A percentile compares a stretch with the other conserved stretches of the same genome.
phyloP scores from a whole-genome alignment of 768 basidiomycete genomes.

The Hypholoma sublateritium region DNA sequence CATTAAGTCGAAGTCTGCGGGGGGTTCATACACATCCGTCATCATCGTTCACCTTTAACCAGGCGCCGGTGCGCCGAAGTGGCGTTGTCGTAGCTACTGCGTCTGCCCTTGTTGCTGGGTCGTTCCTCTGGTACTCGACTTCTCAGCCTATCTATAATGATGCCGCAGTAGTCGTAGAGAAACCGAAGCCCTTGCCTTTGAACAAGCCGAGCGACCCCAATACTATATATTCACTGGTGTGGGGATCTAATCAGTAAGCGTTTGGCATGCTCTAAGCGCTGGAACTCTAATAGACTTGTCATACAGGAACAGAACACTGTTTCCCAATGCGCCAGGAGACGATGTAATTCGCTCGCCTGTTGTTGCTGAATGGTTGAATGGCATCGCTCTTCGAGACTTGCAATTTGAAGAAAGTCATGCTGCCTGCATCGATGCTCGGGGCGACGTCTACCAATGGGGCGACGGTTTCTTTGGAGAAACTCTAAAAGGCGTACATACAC shows the following conservation, averaged over 20 bases:
- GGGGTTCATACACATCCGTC: conserved; percentile 24
- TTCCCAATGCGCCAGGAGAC: conserved; percentile 34
- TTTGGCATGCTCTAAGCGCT: not conserved
- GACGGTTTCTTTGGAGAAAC: conserved; percentile 51
- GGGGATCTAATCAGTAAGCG: conserved; percentile 75
- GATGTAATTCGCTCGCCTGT: conserved; percentile 51
- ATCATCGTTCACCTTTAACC: conserved; percentile 12
- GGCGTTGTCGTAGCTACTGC: conserved; percentile 14
- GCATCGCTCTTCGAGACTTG: conserved; percentile 72
- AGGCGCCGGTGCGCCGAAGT: conserved; percentile 9
- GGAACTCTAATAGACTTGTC: not conserved
- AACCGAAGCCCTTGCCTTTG: conserved; percentile 10
- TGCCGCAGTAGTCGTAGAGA: conserved; percentile 8
- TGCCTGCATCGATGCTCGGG: conserved; percentile 75
- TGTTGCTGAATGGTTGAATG: conserved; percentile 57
- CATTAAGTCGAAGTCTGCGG: conserved; percentile 22
- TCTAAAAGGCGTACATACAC: conserved; percentile 27
- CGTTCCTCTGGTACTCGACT: conserved; percentile 38
- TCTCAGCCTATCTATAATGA: conserved; percentile 33
- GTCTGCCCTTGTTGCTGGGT: conserved; percentile 32
- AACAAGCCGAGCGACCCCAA: conserved; percentile 23
- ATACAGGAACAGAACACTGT: conserved; percentile 45
- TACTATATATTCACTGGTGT: conserved; percentile 52
- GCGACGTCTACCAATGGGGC: conserved; percentile 88
- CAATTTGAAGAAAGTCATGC: conserved; percentile 65